Evolutionary conservation across 1,284 basidiomycete species (phyloP), one percentile per base, ranked within the genome.

Genomic region (Malassezia arunalokei): DNA sequence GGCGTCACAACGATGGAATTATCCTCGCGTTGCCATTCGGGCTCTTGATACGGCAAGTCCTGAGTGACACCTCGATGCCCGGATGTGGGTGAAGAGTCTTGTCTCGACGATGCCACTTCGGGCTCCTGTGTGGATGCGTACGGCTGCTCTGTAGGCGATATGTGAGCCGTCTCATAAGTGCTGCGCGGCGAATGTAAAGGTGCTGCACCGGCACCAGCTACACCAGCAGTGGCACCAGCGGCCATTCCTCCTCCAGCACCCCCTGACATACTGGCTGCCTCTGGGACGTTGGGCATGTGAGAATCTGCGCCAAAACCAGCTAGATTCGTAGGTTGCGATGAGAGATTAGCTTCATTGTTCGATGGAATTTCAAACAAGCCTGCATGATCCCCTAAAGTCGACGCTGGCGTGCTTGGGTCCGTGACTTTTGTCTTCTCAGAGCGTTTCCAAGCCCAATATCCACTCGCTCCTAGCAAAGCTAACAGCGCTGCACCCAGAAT

Each of bases 1-100:
- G 53, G 53, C 11, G 53, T 55, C 4, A 49, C 33, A n/a, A 35
- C 41, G 24, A 50, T 33, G 6, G 45, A 43, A 8, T 55, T 37
- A 27, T 49, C 35, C 7, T 41, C 35, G 31, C 53, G 53, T 14
- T 32, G 42, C 53, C 53, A 55, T 35, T 49, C 20, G 5, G 53
- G 47, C 20, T 47, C 44, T 6, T 47, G 27, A 17, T 24, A 29
- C 5, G 44, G 44, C 8, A 47, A 17, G 0, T 8, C 32, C 38
- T 47, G 44, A 2, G 44, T 47, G 7, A 47, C 35, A n/a, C 43
- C 43, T 14, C 24, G 11, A 35, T 35, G 33, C 33, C 15, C 11
- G 11, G 9, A 9, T 15, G 9, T 15, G 12, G 9, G 9, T 9
- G 14, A 11, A 3, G 8, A 15, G 17, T n/a, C 12, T 9, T 9